These are phyloP conservation scores for Chalaropsis ovoidea DNA, from an alignment of 2,329 filamentous ascomycete genomes.

Conservation along the genomic window DNA sequence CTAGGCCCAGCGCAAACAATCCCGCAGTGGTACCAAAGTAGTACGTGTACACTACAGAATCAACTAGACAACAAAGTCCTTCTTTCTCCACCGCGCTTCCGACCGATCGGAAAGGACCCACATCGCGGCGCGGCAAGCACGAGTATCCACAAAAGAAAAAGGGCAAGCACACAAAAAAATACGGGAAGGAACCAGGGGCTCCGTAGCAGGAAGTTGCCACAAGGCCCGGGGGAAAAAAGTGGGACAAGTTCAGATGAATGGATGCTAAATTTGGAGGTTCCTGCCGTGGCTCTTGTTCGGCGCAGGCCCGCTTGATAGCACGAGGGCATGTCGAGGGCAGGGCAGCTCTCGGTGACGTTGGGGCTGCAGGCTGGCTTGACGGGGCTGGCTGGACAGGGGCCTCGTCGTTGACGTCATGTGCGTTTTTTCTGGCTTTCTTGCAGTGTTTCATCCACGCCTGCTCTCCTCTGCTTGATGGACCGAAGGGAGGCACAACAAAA, in stretches of 20 bases:
- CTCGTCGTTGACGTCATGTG: too few relatives aligned
- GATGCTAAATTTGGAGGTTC: background rate
- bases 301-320: background rate
- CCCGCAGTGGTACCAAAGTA: too few relatives aligned
- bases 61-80: background rate
- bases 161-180: conserved; percentile 2
- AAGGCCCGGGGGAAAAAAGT: background rate
- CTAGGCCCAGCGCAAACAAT: too few relatives aligned
- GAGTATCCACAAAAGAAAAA: background rate
- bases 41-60: background rate
- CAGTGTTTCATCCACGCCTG: too few relatives aligned
- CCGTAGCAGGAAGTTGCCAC: background rate
- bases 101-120: background rate
- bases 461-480: too few relatives aligned
- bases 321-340: too few relatives aligned
- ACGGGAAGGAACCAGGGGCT: conserved; percentile 12
- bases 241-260: background rate
- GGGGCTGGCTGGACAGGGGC: too few relatives aligned
- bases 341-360: too few relatives aligned
- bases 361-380: too few relatives aligned
- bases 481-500: background rate
- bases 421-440: too few relatives aligned
- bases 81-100: background rate
- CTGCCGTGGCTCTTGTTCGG: background rate
- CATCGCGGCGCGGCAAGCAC: background rate